Base-by-base conservation (phyloP, 2,329 filamentous ascomycete species). In the Elsinoe batatas region DNA sequence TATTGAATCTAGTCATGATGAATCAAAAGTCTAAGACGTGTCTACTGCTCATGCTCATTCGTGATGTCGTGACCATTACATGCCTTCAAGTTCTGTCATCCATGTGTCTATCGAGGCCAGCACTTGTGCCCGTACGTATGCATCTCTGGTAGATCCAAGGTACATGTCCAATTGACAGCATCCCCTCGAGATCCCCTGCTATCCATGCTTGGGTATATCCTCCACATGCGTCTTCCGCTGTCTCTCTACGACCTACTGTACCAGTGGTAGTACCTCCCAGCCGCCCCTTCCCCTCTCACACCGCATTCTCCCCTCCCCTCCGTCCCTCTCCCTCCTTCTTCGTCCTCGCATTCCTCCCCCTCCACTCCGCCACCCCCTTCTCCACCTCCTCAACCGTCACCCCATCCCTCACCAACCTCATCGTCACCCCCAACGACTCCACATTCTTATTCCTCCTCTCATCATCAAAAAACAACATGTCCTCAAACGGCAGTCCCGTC, bases 391-490 rank as follows among this genome's bases (percentile, higher is more conserved):
- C 76, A 72, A 82, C 84, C 1, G 79, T 84, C 54, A 95, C 82
- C 0, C 91, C 91, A 67, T 95, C 85, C 56, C 80, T 74, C 0
- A 97, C 85, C 50, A 96, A 72, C 66, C 82, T 83, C 81, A 97
- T 95, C 0, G 86, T 87, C 2, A 95, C 86, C 0, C 91, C 91
- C 50, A 96, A 65, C 44, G 78, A 74, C 70, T 85, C 81, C 0
- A 95, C 91, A 66, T 96, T 90, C 57, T 81, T 77, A 66, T 97
- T 97, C 58, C 91, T 74, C 53, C 78, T 77, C 78, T 97, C 91
- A 64, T 97, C 91, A 63, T 97, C 91, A 62, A 97, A 97, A 70
- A 97, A 97, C 33, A 97, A 69, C 85, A 97, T 95, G 47, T 96
- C 88, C 60, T 85, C 79, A 65, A 82, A 95, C 5, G 75, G 72